These are phyloP conservation scores for Beta macrorhiza DNA, from an alignment of 179 eudicot species.

Conservation along the genomic window DNA sequence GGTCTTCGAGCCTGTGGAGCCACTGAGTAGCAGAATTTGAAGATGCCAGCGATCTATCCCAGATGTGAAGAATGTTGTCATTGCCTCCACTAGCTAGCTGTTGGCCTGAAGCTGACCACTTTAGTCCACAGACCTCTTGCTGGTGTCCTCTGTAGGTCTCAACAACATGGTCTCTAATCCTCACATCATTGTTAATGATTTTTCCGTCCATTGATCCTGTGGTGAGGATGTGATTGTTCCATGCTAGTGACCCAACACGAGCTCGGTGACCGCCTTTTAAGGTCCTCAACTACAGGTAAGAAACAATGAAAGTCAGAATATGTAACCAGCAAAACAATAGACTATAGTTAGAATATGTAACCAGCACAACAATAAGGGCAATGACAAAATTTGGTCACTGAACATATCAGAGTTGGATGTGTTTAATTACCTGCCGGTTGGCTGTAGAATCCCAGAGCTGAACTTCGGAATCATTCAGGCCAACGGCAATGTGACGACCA, in stretches of 20 bases:
- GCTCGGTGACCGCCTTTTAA: conserved; percentile 73
- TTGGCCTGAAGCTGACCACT: conserved; percentile 92
- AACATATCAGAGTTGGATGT: too few species aligned
- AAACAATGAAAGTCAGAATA: conserved; percentile 1
- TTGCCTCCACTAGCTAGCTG: conserved; percentile 87
- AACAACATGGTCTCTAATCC: conserved; percentile 61
- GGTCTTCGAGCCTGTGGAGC: conserved; percentile 85
- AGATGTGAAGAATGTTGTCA: conserved; percentile 80
- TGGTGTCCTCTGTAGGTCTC: conserved; percentile 79
- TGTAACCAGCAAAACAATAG: not conserved
- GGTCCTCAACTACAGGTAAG: conserved; percentile 59
- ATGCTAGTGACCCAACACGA: conserved; percentile 71
- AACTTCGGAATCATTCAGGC: conserved; percentile 70
- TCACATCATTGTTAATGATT: conserved; percentile 79
- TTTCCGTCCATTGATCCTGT: conserved; percentile 78
- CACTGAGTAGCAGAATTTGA: conserved; percentile 68
- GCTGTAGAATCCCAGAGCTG: conserved; percentile 89
- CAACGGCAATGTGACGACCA: conserved; percentile 75
- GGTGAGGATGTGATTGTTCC: conserved; percentile 76
- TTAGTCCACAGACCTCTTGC: conserved; percentile 90
- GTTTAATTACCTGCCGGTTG: conserved; percentile 46
- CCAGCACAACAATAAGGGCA: not conserved
- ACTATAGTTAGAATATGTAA: not conserved
- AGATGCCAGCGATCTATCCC: conserved; percentile 77
- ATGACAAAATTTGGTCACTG: not conserved